These are phyloP conservation scores for Monosporascus sp. DNA, from an alignment of 2,329 filamentous ascomycete genomes.

Conservation along the genomic window DNA sequence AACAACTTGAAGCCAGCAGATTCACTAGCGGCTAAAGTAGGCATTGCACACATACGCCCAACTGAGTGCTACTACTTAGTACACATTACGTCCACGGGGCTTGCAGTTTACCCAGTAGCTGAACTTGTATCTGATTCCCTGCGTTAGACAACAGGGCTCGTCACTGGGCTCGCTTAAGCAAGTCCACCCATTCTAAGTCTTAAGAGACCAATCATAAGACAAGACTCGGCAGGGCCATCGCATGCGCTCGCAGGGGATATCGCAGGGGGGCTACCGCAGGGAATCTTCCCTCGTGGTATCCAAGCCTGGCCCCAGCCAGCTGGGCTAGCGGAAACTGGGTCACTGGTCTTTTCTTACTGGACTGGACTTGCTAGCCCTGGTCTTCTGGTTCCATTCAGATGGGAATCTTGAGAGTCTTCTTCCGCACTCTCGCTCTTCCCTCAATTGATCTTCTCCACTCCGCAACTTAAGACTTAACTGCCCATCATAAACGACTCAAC, in stretches of 20 bases:
- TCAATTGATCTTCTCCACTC: slow-evolving; percentile 22
- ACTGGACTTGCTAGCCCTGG: neutral
- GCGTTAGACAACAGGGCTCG: neutral
- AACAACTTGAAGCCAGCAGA: too few relatives aligned
- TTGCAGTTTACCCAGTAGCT: neutral
- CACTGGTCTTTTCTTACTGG: neutral
- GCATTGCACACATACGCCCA: too few relatives aligned
- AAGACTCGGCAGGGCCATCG: neutral
- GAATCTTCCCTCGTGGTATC: too few relatives aligned
- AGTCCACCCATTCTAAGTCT: slow-evolving; percentile 5
- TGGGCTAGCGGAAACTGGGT: neutral
- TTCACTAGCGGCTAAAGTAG: too few relatives aligned
- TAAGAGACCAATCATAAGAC: neutral
- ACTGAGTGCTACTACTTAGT: too few relatives aligned
- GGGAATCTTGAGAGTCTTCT: slow-evolving; percentile 3
- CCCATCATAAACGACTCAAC: slow-evolving; percentile 10
- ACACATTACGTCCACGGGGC: too few relatives aligned
- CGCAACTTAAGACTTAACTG: slow-evolving; percentile 21
- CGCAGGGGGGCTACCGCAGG: too few relatives aligned
- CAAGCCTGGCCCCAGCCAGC: too few relatives aligned
- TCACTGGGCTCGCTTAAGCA: slow-evolving; percentile 19
- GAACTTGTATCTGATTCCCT: neutral
- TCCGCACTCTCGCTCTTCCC: slow-evolving; percentile 3
- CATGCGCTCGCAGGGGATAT: too few relatives aligned
- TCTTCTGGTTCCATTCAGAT: neutral